Evolutionary conservation across 2,329 filamentous ascomycete species (phyloP), one percentile per base, ranked within the genome.

Genomic region (Pestalotiopsis sp.): DNA sequence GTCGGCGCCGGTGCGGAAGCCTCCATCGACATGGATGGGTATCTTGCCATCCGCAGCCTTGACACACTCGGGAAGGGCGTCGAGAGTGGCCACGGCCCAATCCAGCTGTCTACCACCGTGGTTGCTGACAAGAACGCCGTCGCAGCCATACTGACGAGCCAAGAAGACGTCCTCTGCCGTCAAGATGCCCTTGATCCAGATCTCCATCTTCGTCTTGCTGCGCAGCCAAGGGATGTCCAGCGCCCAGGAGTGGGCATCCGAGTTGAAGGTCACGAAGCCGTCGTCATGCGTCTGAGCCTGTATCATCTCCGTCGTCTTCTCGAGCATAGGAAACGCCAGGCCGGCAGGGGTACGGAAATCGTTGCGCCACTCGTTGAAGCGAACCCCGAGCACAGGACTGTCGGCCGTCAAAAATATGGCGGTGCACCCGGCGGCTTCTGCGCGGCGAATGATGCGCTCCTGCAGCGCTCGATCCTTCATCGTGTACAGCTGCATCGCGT

Each of bases 391-490:
- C 1, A 87, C 82, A 0, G 86, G 86, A 0, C 82, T 82, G 70
- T 88, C 86, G 3, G 85, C 85, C 23, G 85, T 85, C 3, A 88
- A 72, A 60, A 88, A 83, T 11, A 88, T 76, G 0, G 86, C 86
- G 61, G 82, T 82, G 74, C 85, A 88, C 9, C 85, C 85, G 0
- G 83, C 80, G 57, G 73, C 70, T 60, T 77, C 75, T 0, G 84
- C 81, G 13, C 77, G 77, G 61, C 82, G 79, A 20, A 84, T 77
- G 12, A 80, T 77, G 58, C 79, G 78, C 12, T 81, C 83, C 1
- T 81, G 79, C 25, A 80, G 76, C 4, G 77, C 81, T 1, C 85
- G 80, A 71, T 88, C 82, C 73, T 83, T 81, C 70, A 88, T 78
- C 2, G 85, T 81, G 73, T 85, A 87, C 72, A 88, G 77, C 72